Base-by-base conservation (phyloP, 2,329 filamentous ascomycete genomes). In the Arthroderma sp. region DNA sequence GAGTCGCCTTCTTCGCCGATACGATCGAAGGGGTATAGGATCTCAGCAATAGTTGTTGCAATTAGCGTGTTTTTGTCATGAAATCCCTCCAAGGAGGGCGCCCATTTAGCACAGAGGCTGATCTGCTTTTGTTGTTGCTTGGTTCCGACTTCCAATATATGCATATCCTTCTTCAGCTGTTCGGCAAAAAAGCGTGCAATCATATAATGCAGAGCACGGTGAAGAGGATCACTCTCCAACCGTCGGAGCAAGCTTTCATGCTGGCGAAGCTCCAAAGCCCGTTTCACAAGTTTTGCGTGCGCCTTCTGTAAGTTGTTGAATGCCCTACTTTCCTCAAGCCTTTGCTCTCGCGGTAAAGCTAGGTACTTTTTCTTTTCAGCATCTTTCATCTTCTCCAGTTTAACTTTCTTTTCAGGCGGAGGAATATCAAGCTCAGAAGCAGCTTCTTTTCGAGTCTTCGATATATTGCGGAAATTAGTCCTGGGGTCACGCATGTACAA, bases 101-200 rank as follows among this genome's bases (percentile, higher is more conserved):
- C 73, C 77, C 76, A 80, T 49, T 80, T 80, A 2, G 67, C 74
- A 45, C 73, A 75, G 0, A 79, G 66, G 0, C 73, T 77, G 44
- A 79, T 68, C 9, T 56, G 57, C 28, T 61, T 63, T 51, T 66
- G 63, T 5, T 65, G 64, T 37, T 63, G 60, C 10, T 60, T 53
- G 29, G 70, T 61, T 6, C 56, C 54, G 10, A 61, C 62, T 3
- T 61, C 54, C 1, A 78, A 61, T 0, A 66, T 54, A 0, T 49
- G 51, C 2, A 70, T 50, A 52, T 80, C 76, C 1, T 54, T 49
- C 37, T 65, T 61, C 2, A 80, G 64, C 61, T 78, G 73, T 10
- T 69, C 64, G 0, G 72, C 73, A 52, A 80, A 79, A 3, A 79
- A 63, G 1, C 75, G 66, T 5, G 75, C 71, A 1, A 78, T 61